These are phyloP conservation scores for Cercospora beticola DNA, from an alignment of 2,329 filamentous ascomycete genomes.

Conservation along the genomic window DNA sequence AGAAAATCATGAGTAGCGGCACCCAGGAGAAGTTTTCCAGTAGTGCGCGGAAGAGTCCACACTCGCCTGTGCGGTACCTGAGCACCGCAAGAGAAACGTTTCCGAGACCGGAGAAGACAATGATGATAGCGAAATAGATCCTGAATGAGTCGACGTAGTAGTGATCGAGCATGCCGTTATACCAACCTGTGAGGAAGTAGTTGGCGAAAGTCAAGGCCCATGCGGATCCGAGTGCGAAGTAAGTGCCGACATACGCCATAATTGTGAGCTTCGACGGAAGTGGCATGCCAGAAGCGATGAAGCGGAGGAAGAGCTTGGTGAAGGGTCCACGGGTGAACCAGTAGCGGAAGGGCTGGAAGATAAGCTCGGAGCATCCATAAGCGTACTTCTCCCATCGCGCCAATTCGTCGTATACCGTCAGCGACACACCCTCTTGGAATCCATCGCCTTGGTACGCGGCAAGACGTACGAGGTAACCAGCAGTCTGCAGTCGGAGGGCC, in stretches of 20 bases:
- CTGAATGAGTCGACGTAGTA: conserved; percentile 79
- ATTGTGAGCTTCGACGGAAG: conserved; percentile 75
- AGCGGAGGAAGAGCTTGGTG: conserved; percentile 73
- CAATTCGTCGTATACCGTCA: conserved; percentile 82
- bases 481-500: conserved; percentile 72
- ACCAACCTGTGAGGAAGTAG: conserved; percentile 76
- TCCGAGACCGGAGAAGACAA: conserved; percentile 73
- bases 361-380: conserved; percentile 77
- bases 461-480: conserved; percentile 70
- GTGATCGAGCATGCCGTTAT: conserved; percentile 73
- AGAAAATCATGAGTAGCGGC: conserved; percentile 42
- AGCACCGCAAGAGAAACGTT: conserved; percentile 71
- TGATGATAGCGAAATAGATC: conserved; percentile 77
- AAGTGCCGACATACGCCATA: conserved; percentile 74
- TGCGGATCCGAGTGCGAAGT: conserved; percentile 74
- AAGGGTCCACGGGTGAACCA: conserved; percentile 75
- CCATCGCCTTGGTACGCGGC: conserved; percentile 72
- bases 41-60: conserved; percentile 55
- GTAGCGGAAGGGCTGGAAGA: conserved; percentile 74
- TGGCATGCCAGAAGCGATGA: conserved; percentile 70
- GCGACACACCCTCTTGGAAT: conserved; percentile 79
- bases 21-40: conserved; percentile 67
- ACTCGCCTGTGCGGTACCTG: conserved; percentile 69
- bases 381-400: conserved; percentile 86
- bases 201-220: conserved; percentile 73